Evolutionary conservation across 1,139 yeast genomes (phyloP).

Genomic region (Entelexis sorbosivorans): DNA sequence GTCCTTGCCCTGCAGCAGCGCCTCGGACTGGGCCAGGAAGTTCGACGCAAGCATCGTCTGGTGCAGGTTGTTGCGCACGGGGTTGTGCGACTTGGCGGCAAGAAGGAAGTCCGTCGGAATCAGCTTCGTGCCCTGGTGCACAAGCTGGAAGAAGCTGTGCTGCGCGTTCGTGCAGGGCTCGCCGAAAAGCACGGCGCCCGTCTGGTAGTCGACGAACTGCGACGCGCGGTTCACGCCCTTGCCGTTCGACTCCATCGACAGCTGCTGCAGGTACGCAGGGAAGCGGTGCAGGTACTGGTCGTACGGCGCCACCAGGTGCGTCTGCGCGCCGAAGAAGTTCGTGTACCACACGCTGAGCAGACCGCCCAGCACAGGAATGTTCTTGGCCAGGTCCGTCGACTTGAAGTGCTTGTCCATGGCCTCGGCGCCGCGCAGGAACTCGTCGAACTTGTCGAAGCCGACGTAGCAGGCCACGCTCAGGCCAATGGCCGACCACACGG

Average conservation of each 20-base stretch:
- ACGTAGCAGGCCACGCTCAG: slow-evolving; percentile 88
- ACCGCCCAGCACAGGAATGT: slow-evolving; percentile 90
- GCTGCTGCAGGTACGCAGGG: slow-evolving; percentile 98
- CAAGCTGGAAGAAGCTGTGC: slow-evolving; percentile 98
- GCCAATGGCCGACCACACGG: slow-evolving; percentile 98
- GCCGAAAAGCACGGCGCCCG: slow-evolving; percentile 91
- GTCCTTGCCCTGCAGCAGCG: slow-evolving; percentile 91
- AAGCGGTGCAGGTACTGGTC: slow-evolving; percentile 97
- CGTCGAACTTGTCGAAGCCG: slow-evolving; percentile 87
- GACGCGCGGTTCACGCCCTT: slow-evolving; percentile 91
- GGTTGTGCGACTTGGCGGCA: slow-evolving; percentile 97
- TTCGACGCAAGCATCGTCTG: slow-evolving; percentile 97
- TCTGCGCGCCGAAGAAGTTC: slow-evolving; percentile 95
- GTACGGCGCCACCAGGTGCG: slow-evolving; percentile 95
- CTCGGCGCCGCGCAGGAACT: slow-evolving; percentile 92
- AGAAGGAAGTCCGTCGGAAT: slow-evolving; percentile 93
- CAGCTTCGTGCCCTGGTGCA: slow-evolving; percentile 96
- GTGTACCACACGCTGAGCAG: slow-evolving; percentile 93
- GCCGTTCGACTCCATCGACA: slow-evolving; percentile 98
- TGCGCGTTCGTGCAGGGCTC: slow-evolving; percentile 99
- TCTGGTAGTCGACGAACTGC: slow-evolving; percentile 82
- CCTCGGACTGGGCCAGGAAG: slow-evolving; percentile 97
- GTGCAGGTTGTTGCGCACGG: slow-evolving; percentile 85
- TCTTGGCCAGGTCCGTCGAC: slow-evolving; percentile 72
- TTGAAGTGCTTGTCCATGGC: slow-evolving; percentile 87